A percentile compares a stretch with the other conserved stretches of the same genome.
phyloP scores from a whole-genome alignment of 345 rosid genomes.

The Bruguiera sexangula region DNA sequence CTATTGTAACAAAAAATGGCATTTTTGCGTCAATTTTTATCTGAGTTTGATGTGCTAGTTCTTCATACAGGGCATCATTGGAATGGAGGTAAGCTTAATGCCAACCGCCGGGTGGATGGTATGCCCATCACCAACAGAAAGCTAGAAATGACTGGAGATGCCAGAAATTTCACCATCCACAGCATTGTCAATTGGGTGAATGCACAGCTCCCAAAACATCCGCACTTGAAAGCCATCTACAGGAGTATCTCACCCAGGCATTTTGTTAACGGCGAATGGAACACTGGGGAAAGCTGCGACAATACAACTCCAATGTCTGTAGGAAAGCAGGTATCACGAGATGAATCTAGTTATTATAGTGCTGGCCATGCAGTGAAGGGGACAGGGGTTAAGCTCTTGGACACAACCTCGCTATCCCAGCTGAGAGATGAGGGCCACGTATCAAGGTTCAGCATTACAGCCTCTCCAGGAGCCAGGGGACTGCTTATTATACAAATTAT shows the following conservation, averaged over 20 bases:
- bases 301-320: conserved; percentile 50
- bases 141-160: no score
- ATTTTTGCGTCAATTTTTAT: no score
- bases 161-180: no score
- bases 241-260: conserved; percentile 75
- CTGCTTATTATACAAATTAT: conserved; percentile 25
- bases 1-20: no score
- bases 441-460: conserved; percentile 20
- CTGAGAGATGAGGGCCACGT: conserved; percentile 75
- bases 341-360: conserved; percentile 49
- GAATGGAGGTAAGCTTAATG: no score
- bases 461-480: neutral
- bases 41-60: no score
- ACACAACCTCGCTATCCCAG: conserved; percentile 63
- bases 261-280: conserved; percentile 73
- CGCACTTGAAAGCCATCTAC: conserved; percentile 52
- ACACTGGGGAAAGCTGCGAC: conserved; percentile 72
- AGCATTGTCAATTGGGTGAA: no score
- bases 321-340: conserved; percentile 43
- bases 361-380: conserved; percentile 55
- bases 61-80: no score
- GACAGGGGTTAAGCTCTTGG: conserved; percentile 59
- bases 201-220: no score
- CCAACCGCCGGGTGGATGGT: no score
- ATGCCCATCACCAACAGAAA: no score